Evolutionary conservation across 2,329 filamentous ascomycete species (phyloP), one percentile per base, ranked within the genome.

Genomic region (Cephalotrichum gorgonifer): DNA sequence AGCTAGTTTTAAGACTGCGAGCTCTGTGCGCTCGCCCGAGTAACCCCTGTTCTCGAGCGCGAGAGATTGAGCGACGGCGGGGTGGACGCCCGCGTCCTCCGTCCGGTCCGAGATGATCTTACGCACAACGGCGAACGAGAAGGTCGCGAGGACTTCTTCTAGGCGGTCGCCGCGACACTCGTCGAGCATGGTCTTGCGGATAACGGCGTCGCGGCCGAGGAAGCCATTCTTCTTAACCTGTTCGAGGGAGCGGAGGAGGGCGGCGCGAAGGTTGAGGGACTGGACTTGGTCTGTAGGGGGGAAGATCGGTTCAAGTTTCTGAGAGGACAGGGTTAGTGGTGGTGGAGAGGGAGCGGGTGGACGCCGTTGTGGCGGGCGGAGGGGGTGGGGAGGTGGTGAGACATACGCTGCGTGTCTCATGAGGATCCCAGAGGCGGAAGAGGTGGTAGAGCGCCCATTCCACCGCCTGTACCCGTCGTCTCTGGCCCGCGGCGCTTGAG

Each of bases 121-220:
- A 59, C 86, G 86, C 53, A 97, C 64, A 1, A 95, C 89, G 0
- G 81, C 78, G 14, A 86, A 86, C 1, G 91, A 96, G 58, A 98
- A 94, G 1, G 81, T 74, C 3, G 88, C 81, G 26, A 97, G 73
- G 1, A 95, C 70, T 60, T 98, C 93, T 61, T 90, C 89, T 49
- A 97, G 79, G 54, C 88, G 83, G 49, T 95, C 89, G 6, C 91
- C 91, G 55, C 86, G 90, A 68, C 93, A 98, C 58, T 98, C 91
- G 61, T 98, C 93, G 47, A 98, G 72, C 87, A 96, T 95, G 0
- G 88, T 95, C 70, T 95, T 96, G 47, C 93, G 81, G 28, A 97
- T 68, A 1, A 94, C 78, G 0, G 79, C 78, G 59, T 95, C 89
- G 45, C 87, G 76, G 3, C 88, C 87, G 8, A 97, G 72, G 1